A percentile compares a stretch with the other conserved stretches of the same genome.
Conservation (phyloP, 202 grass and related monocot genomes). For the Setaria viridis region DNA sequence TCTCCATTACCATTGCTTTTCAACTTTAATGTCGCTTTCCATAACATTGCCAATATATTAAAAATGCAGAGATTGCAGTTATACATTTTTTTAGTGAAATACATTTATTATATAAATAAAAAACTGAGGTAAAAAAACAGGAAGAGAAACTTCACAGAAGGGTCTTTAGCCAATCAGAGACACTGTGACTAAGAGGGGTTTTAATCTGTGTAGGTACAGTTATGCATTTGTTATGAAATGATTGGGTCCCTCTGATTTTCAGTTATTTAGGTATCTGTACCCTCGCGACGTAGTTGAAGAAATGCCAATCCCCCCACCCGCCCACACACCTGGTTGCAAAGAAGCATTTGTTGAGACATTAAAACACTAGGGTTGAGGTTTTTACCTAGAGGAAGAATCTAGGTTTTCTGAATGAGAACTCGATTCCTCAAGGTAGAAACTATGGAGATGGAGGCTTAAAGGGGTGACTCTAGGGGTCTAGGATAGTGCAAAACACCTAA, state of each 20-base stretch:
- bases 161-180: too few species aligned
- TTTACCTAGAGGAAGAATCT: neutral
- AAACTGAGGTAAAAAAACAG: too few species aligned
- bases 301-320: too few species aligned
- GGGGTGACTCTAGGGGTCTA: neutral
- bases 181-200: too few species aligned
- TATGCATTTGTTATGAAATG: neutral
- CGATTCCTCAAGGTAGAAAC: neutral
- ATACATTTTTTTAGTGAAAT: neutral
- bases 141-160: too few species aligned
- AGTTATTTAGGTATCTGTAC: neutral
- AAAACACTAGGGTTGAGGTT: neutral
- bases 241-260: neutral
- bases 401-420: constrained; percentile 4
- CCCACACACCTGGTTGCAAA: too few species aligned
- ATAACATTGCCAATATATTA: neutral
- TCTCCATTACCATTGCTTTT: constrained; percentile 15
- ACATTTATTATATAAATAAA: too few species aligned
- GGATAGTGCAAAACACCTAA: constrained; percentile 5
- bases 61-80: neutral
- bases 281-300: too few species aligned
- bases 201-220: neutral
- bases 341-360: neutral
- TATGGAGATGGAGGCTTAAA: neutral
- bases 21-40: neutral